These are phyloP conservation scores for Rhexocercosporidium sp. DNA, from an alignment of 2,329 filamentous ascomycete genomes.

Conservation along the genomic window DNA sequence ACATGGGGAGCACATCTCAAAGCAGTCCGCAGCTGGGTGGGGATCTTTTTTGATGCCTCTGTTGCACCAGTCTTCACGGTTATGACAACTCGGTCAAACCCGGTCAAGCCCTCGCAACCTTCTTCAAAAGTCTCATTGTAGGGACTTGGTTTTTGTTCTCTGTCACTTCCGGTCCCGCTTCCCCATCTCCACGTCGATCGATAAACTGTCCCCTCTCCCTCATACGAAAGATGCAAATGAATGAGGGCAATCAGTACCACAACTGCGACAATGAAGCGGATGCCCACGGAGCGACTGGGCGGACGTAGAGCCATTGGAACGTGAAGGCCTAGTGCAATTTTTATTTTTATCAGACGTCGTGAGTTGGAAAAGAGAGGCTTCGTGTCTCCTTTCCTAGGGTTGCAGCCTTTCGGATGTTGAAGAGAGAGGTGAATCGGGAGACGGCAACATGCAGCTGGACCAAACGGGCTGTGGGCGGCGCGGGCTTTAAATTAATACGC, in stretches of 20 bases:
- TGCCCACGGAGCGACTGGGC: constrained; percentile 9
- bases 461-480: constrained; percentile 8
- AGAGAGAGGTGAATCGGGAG: background rate
- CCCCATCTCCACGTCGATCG: constrained; percentile 10
- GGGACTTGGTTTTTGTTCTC: background rate
- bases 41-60: constrained; percentile 56
- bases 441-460: constrained; percentile 2
- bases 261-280: background rate
- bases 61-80: constrained; percentile 63
- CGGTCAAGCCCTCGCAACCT: constrained; percentile 5
- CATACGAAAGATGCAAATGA: constrained; percentile 3
- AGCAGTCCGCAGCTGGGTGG: constrained; percentile 58
- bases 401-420: background rate
- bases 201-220: constrained; percentile 1
- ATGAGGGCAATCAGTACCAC: constrained; percentile 3
- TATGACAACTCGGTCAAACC: constrained; percentile 38
- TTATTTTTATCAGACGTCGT: background rate
- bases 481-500: background rate
- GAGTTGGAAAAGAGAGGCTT: background rate
- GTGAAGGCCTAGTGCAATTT: background rate
- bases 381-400: constrained; percentile 4
- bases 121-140: background rate
- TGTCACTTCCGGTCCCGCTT: background rate
- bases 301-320: constrained; percentile 1
- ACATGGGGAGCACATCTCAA: constrained; percentile 55